These are phyloP conservation scores for Fusarium lyarnte DNA, from an alignment of 2,329 filamentous ascomycete genomes.

Conservation along the genomic window DNA sequence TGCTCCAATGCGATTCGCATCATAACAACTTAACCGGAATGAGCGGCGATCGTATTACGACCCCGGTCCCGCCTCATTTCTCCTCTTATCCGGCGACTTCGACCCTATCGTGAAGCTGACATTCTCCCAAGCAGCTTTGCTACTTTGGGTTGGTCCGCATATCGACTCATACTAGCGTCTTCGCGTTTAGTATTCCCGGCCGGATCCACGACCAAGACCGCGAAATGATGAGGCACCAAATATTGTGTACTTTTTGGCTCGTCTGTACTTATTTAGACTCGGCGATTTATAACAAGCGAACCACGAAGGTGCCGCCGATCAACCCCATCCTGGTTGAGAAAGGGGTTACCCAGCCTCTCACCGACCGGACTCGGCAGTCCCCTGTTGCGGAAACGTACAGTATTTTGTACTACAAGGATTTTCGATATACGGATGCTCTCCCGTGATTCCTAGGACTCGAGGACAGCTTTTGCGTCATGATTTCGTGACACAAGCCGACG, in stretches of 20 bases:
- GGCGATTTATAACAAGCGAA: not conserved
- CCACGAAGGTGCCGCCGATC: not conserved
- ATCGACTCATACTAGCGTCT: constrained; percentile 31
- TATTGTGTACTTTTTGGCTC: not conserved
- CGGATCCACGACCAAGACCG: constrained; percentile 24
- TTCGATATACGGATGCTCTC: not conserved
- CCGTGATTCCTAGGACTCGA: not conserved
- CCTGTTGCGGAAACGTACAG: not conserved
- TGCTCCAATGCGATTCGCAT: not conserved
- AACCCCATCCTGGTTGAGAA: not conserved
- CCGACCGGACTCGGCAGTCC: not conserved
- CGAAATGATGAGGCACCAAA: not conserved
- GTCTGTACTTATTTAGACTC: constrained; percentile 10
- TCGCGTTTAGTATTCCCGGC: constrained; percentile 2
- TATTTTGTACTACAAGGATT: constrained; percentile 6
- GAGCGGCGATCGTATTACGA: constrained; percentile 13
- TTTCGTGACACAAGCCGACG: not conserved
- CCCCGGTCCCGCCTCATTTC: constrained; percentile 27
- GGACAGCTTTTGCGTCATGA: constrained; percentile 1
- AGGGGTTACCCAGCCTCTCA: not conserved
- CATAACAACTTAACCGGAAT: not conserved
- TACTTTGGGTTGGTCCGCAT: constrained; percentile 25
- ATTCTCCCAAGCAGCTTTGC: constrained; percentile 23
- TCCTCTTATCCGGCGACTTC: constrained; percentile 6
- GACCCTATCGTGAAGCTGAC: constrained; percentile 25